These are phyloP conservation scores for Leucocoprinus leucothites DNA, from an alignment of 768 basidiomycete species.

Conservation along the genomic window DNA sequence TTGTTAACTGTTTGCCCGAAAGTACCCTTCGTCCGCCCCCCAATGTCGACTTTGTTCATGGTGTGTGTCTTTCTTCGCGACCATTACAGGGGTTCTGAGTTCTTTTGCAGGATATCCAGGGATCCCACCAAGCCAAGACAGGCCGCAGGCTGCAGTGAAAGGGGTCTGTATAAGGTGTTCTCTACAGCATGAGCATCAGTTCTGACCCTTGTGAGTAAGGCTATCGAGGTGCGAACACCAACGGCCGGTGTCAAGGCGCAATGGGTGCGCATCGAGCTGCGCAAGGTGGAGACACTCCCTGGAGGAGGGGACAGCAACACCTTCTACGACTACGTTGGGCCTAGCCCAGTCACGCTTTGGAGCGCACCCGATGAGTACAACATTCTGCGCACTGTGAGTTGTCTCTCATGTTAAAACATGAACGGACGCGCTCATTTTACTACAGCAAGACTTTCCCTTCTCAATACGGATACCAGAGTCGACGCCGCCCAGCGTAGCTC, in stretches of 20 bases:
- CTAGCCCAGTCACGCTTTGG: constrained; percentile 84
- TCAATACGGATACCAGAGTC: constrained; percentile 90
- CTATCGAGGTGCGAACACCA: constrained; percentile 81
- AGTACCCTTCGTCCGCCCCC: constrained; percentile 85
- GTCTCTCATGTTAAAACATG: constrained; percentile 14
- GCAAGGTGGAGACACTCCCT: constrained; percentile 84
- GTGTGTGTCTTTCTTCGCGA: constrained; percentile 33
- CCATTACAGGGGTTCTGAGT: constrained; percentile 12
- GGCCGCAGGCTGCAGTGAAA: constrained; percentile 81
- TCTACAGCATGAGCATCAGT: neutral
- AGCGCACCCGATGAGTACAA: constrained; percentile 73
- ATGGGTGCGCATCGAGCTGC: constrained; percentile 88
- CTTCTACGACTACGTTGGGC: constrained; percentile 79
- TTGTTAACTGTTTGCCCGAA: constrained; percentile 8
- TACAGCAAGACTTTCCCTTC: constrained; percentile 85
- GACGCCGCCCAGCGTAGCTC: constrained; percentile 79
- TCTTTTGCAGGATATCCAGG: constrained; percentile 68
- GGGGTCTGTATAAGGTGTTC: constrained; percentile 55
- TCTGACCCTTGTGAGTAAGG: constrained; percentile 40
- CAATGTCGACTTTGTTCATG: constrained; percentile 86
- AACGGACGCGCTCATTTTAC: constrained; percentile 10
- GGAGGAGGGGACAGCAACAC: constrained; percentile 66
- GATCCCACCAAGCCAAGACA: constrained; percentile 73
- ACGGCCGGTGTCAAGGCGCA: constrained; percentile 80
- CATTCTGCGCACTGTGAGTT: constrained; percentile 60